Evolutionary conservation across 2,329 filamentous ascomycete species (phyloP).

Genomic region (Cordyceps tenuipes): DNA sequence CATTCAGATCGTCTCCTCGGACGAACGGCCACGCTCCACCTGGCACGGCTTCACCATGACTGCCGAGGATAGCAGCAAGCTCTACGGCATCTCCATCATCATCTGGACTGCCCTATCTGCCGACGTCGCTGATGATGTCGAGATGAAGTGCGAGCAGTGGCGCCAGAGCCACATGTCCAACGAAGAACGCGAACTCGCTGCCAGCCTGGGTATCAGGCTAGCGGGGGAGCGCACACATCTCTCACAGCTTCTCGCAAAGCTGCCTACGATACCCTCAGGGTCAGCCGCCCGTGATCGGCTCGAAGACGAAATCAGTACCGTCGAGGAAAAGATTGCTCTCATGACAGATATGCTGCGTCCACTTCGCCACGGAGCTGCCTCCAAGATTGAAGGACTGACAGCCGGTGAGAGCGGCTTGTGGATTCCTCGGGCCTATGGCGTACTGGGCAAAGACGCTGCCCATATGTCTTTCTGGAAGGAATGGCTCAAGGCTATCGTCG

Average conservation of each 20-base stretch:
- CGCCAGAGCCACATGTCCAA: constrained; percentile 81
- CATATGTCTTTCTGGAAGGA: constrained; percentile 96
- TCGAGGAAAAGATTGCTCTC: constrained; percentile 92
- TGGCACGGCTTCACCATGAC: constrained; percentile 99
- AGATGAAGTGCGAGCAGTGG: constrained; percentile 76
- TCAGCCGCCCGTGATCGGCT: constrained; percentile 72
- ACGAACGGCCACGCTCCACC: constrained; percentile 87
- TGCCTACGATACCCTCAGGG: constrained; percentile 73
- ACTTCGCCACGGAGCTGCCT: constrained; percentile 85
- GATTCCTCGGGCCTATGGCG: constrained; percentile 88
- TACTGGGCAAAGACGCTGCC: constrained; percentile 75
- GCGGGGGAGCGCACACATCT: constrained; percentile 83
- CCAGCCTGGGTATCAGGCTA: constrained; percentile 80
- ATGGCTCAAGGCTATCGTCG: constrained; percentile 88
- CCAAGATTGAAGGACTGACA: constrained; percentile 93
- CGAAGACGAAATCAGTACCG: constrained; percentile 89
- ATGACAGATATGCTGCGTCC: constrained; percentile 96
- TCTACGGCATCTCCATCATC: constrained; percentile 86
- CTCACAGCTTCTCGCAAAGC: constrained; percentile 74
- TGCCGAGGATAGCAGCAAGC: constrained; percentile 78
- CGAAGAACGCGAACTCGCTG: constrained; percentile 84
- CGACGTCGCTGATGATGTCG: constrained; percentile 74
- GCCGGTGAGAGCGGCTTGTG: constrained; percentile 93
- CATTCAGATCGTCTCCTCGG: constrained; percentile 90
- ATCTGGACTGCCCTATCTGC: constrained; percentile 85